Percentiles rank a stretch among this genome's conserved stretches.
phyloP scores from a whole-genome alignment of 2,329 filamentous ascomycete genomes.

The Sporothrix sp. region DNA sequence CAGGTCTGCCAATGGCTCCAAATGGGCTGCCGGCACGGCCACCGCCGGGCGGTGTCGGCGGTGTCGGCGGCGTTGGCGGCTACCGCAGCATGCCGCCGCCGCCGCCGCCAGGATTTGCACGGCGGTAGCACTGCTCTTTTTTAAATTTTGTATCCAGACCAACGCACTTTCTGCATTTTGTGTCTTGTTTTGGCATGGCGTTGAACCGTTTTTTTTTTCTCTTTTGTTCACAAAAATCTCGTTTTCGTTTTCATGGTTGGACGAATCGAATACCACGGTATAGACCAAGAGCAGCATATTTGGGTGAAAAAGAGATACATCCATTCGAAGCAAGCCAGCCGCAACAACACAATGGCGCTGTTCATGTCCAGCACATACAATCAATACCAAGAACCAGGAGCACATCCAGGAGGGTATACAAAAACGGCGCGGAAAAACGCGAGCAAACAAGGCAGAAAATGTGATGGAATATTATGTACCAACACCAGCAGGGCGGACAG shows the following conservation, averaged over 20 bases:
- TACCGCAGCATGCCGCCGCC: constrained; percentile 28
- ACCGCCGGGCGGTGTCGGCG: constrained; percentile 36
- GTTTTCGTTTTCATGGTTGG: not conserved
- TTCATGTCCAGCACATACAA: no score
- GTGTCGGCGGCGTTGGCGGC: constrained; percentile 33
- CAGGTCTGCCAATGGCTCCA: constrained; percentile 38
- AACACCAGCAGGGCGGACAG: not conserved
- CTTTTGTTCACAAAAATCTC: not conserved
- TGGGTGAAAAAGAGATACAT: not conserved
- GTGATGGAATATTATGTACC: not conserved
- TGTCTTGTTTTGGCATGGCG: constrained; percentile 6
- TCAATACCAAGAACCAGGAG: constrained; percentile 13
- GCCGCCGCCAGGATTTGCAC: constrained; percentile 21
- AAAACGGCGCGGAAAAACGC: not conserved
- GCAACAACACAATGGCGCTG: no score
- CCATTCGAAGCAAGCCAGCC: no score
- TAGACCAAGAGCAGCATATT: not conserved
- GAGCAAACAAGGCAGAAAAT: not conserved
- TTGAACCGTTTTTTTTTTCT: constrained; percentile 2
- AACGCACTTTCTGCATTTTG: not conserved
- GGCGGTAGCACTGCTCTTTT: no score
- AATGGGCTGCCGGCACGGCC: constrained; percentile 42
- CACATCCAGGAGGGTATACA: constrained; percentile 22
- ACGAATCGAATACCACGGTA: not conserved
- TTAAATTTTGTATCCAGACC: no score